Evolutionary conservation across 2,329 filamentous ascomycete species (phyloP).

Genomic region (Paramyrothecium sp.): DNA sequence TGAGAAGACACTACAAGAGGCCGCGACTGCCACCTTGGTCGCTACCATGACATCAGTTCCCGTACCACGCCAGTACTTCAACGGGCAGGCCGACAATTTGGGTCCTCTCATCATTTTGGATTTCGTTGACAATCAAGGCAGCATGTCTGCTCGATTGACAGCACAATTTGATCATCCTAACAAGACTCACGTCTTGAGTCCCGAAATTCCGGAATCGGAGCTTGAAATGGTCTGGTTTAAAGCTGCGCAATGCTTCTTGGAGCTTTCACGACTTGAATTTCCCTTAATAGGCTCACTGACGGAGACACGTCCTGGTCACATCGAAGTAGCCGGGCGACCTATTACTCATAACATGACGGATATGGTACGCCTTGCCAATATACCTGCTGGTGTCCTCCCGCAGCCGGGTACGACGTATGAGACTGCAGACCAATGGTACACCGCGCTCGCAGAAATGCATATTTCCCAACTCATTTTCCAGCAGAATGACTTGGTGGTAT

Average conservation of each 20-base stretch:
- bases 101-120: constrained; percentile 28
- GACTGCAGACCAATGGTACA: constrained; percentile 31
- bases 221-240: background rate
- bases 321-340: constrained; percentile 28
- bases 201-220: background rate
- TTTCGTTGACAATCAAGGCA: constrained; percentile 17
- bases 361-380: constrained; percentile 20
- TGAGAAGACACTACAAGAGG: constrained; percentile 13
- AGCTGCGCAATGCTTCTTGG: constrained; percentile 22
- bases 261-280: constrained; percentile 31
- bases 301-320: constrained; percentile 11
- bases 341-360: constrained; percentile 41
- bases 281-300: constrained; percentile 34
- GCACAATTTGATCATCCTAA: background rate
- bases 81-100: constrained; percentile 15
- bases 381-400: constrained; percentile 16
- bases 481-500: constrained; percentile 28
- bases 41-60: constrained; percentile 5
- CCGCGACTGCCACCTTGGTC: constrained; percentile 7
- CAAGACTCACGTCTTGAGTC: background rate
- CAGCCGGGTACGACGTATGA: constrained; percentile 12
- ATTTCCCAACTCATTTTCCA: constrained; percentile 36
- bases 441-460: constrained; percentile 35
- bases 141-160: constrained; percentile 11
- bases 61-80: constrained; percentile 5